Base-by-base conservation (phyloP, 2,329 filamentous ascomycete species). In the Talaromyces sp. region DNA sequence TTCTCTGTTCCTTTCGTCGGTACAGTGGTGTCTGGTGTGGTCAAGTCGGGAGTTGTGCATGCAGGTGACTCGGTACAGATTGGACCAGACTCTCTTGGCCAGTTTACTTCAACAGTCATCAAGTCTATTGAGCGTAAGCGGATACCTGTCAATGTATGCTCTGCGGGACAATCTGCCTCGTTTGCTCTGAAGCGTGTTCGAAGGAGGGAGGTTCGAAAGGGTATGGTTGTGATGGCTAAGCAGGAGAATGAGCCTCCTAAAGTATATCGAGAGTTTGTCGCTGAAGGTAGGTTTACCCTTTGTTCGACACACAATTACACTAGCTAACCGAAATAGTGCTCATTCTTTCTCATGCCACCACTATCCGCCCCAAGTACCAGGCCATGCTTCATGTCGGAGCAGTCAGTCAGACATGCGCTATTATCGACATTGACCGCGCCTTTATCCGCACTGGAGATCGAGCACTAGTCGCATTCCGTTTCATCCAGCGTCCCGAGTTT, bases 1-100 rank as follows among this genome's bases (percentile, higher is more conserved):
- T 99, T 98, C 83, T 97, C 93, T 0, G 95, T 99, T 4, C 95
- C 95, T 1, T 97, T 97, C 77, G 93, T 96, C 0, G 95, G 95
- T 13, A 99, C 95, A 0, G 95, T 99, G 0, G 93, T 99, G 1
- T 95, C 92, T 40, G 95, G 95, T 0, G 93, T 99, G 38, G 89
- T 98, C 68, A 96, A 96, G 66, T 88, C 89, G 1, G 91, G 94
- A 0, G 89, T 96, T 1, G 86, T 97, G 17, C 95, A 98, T 75
- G 87, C 91, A 0, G 94, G 94, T n/a, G 95, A 99, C 73, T 88
- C 85, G 7, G 89, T 99, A 4, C 84, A 97, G 43, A 88, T 99
- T 29, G 95, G 95, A 0, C 95, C 95, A 0, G 94, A 98, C 78
- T 90, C 91, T 0, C 83, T 97, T 0, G 95, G 95, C 1, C 91